Conservation (phyloP, 1,284 basidiomycete species). For the Apiotrichum porosum region DNA sequence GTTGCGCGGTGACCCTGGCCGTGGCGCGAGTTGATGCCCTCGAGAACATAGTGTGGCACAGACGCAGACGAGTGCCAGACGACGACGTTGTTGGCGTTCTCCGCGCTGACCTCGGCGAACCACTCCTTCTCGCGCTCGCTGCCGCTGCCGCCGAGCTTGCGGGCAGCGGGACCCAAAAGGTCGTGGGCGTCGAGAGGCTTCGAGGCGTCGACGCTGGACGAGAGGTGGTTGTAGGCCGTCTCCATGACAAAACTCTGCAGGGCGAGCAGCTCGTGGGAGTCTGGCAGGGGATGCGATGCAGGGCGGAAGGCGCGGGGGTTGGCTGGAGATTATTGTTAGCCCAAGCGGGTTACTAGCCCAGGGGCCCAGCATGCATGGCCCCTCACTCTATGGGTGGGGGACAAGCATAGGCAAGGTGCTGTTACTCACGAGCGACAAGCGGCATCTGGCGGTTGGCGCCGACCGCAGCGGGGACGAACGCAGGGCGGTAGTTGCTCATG, state of each 20-base stretch:
- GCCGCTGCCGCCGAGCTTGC: conserved; percentile 23
- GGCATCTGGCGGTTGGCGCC: not conserved
- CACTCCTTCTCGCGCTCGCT: conserved; percentile 20
- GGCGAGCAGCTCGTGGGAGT: conserved; percentile 44
- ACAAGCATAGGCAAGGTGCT: too few species aligned
- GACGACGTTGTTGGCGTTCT: conserved; percentile 30
- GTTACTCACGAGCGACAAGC: conserved; percentile 14
- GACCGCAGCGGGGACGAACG: not conserved
- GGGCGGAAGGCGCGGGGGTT: conserved; percentile 18
- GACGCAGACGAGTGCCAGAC: conserved; percentile 31
- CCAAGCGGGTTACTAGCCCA: too few species aligned
- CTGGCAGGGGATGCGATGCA: conserved; percentile 31
- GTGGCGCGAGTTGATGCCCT: conserved; percentile 27
- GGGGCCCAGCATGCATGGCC: too few species aligned
- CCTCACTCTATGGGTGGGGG: too few species aligned
- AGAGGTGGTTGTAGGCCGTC: conserved; percentile 33
- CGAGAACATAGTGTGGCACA: conserved; percentile 27
- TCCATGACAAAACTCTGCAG: conserved; percentile 45
- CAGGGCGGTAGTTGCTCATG: not conserved
- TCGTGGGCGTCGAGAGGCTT: conserved; percentile 39
- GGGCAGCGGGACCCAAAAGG: conserved; percentile 29
- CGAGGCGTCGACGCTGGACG: conserved; percentile 24
- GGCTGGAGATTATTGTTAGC: conserved; percentile 8
- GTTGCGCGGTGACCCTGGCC: conserved; percentile 22
- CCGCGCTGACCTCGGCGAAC: conserved; percentile 30